Conservation (phyloP, 164 flowering plant genomes). For the Piper longum region DNA sequence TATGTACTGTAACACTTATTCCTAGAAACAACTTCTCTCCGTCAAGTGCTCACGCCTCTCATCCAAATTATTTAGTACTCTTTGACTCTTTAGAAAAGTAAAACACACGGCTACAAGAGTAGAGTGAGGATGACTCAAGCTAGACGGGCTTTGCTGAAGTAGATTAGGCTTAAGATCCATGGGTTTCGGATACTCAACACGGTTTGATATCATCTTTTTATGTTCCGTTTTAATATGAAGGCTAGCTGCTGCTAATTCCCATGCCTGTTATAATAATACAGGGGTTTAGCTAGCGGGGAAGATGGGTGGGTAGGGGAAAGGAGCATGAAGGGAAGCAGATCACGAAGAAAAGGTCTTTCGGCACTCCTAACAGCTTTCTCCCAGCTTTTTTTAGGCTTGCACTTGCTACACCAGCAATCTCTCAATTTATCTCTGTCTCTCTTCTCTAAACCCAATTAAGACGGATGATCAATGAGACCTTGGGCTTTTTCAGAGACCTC, state of each 20-base stretch:
- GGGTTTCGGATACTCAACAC: neutral
- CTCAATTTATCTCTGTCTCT: slow-evolving; percentile 10
- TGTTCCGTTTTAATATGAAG: neutral
- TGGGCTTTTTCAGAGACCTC: slow-evolving; percentile 6
- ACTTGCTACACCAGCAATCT: slow-evolving; percentile 7
- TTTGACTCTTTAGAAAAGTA: too few species aligned
- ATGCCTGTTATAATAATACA: slow-evolving; percentile 2
- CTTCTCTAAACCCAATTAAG: slow-evolving; percentile 9
- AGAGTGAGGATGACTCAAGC: neutral
- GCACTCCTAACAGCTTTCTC: slow-evolving; percentile 14
- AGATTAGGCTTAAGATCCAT: neutral
- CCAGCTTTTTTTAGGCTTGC: slow-evolving; percentile 15
- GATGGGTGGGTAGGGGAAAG: slow-evolving; percentile 1
- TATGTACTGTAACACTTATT: neutral
- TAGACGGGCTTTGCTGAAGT: neutral
- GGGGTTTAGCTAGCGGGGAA: slow-evolving; percentile 1
- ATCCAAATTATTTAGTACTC: neutral
- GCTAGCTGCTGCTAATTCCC: slow-evolving; percentile 1
- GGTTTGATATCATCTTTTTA: neutral
- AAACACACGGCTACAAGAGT: neutral
- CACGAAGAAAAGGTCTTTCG: slow-evolving; percentile 24
- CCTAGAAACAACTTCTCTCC: neutral
- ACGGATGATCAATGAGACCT: slow-evolving; percentile 5
- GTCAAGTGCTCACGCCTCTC: neutral
- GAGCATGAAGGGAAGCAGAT: slow-evolving; percentile 16